Conservation (phyloP, 805 yeast species). For the Komagataella kurtzmanii region DNA sequence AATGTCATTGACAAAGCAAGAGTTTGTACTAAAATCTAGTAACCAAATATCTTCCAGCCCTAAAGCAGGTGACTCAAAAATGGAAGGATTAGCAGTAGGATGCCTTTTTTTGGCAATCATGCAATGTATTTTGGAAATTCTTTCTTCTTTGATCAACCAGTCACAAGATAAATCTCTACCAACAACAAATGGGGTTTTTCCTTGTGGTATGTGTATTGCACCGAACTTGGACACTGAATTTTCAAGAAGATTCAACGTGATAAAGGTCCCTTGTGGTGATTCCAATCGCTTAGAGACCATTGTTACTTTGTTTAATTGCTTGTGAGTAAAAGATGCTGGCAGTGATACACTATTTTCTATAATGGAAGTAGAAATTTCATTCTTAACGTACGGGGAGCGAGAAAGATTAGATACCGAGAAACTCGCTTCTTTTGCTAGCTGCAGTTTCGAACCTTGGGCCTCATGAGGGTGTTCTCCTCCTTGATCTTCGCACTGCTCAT, state of each 20-base stretch:
- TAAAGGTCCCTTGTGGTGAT: conserved; percentile 48
- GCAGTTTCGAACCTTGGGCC: background rate
- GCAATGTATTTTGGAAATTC: conserved; percentile 82
- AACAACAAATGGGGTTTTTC: conserved; percentile 50
- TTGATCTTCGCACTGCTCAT: background rate
- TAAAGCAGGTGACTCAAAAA: conserved; percentile 61
- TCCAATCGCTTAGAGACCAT: conserved; percentile 39
- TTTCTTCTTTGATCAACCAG: conserved; percentile 48
- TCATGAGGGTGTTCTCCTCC: background rate
- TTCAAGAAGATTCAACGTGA: conserved; percentile 39
- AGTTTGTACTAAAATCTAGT: conserved; percentile 67
- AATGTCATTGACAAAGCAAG: conserved; percentile 54
- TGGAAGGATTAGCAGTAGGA: conserved; percentile 34
- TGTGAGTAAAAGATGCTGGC: background rate
- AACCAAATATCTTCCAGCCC: conserved; percentile 68
- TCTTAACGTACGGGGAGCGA: background rate
- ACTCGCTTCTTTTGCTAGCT: background rate
- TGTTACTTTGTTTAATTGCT: conserved; percentile 54
- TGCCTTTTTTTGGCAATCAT: conserved; percentile 49
- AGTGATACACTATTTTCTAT: background rate
- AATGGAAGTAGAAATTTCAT: background rate
- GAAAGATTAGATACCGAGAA: background rate
- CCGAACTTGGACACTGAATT: conserved; percentile 27
- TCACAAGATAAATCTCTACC: conserved; percentile 63
- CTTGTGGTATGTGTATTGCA: conserved; percentile 51